Base-by-base conservation (phyloP, 495 filamentous ascomycete genomes). In the Penicillium pulvis region DNA sequence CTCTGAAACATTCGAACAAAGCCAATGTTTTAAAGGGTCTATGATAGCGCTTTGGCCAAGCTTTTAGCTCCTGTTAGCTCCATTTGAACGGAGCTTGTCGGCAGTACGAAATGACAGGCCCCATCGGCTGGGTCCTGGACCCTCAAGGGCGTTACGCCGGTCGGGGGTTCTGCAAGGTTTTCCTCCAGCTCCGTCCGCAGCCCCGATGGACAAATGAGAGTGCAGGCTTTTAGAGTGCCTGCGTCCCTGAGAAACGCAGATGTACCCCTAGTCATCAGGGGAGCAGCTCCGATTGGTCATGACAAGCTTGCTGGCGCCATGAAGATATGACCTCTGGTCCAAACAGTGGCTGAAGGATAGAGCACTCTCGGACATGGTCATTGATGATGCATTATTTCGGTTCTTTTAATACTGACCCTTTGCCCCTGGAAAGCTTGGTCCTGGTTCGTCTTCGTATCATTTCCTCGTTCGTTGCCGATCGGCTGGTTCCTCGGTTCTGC, bases 131-230 rank as follows among this genome's bases (percentile, higher is more conserved):
- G 46, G 7, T 33, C 33, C 50, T 42, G 53, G 23, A 36, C 54
- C 14, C 33, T 48, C 53, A 49, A 60, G 55, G 65, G 66, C 63
- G 66, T 61, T 2, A 57, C 66, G 63, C 63, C 53, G 58, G 58
- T 64, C 62, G 55, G 57, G 3, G 56, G 65, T 53, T 55, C 57
- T 63, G 50, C 52, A 63, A 55, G 49, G 58, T 28, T 45, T 36
- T 11, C 30, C 55, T 26, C 16, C 54, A 52, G 56, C 44, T 14
- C 28, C 42, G 56, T 42, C 52, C 42, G 17, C 58, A 53, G 46
- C 31, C 39, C n/a, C 31, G 48, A 23, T 23, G 26, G 12, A 42
- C 56, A 39, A 62, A 68, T 65, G 56, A 61, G 14, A 30, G 30
- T 17, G 6, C 30, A 48, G 10, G 31, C n/a, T n/a, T 46, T 0